Evolutionary conservation across 345 rosid genomes (phyloP).

Genomic region (Citrus sinensis): DVS_A1.0 CM039162.1:24540501-24541000

Average conservation of each 20-base stretch:
- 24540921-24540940: conserved; percentile 89
- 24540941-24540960: conserved; percentile 83
- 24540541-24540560: too few relatives aligned
- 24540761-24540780: conserved; percentile 78
- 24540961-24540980: conserved; percentile 48
- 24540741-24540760: conserved; percentile 81
- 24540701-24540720: neutral
- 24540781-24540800: conserved; percentile 28
- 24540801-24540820: conserved; percentile 23
- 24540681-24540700: neutral
- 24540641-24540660: too few relatives aligned
- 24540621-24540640: too few relatives aligned
- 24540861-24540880: conserved; percentile 21
- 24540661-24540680: neutral
- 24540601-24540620: too few relatives aligned
- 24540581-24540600: too few relatives aligned
- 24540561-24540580: too few relatives aligned
- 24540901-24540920: conserved; percentile 40
- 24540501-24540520: too few relatives aligned
- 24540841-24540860: conserved; percentile 10
- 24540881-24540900: neutral
- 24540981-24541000: conserved; percentile 52
- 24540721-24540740: conserved; percentile 3
- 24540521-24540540: too few relatives aligned
- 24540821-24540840: conserved; percentile 13